phyloP scores from a whole-genome alignment of 129 eudicot species.

The Dittrichia graveolens region DNA sequence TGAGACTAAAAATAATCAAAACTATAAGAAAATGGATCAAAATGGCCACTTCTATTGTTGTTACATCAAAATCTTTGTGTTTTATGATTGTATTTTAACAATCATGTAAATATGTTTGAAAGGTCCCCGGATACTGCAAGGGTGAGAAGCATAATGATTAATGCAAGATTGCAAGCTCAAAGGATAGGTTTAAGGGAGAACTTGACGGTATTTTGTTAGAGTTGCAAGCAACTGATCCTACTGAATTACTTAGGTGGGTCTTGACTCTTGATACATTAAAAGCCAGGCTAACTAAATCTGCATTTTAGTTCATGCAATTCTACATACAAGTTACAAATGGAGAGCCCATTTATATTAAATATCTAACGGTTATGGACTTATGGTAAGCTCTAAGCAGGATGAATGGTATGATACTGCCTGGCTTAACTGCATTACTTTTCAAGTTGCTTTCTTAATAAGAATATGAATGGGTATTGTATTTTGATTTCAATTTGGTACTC shows the following conservation, averaged over 20 bases:
- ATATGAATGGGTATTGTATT: too few relatives aligned
- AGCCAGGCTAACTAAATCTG: conserved; percentile 28
- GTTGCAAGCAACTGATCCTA: conserved; percentile 58
- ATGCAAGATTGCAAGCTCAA: conserved; percentile 76
- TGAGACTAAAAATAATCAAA: too few relatives aligned
- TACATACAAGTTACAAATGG: background rate
- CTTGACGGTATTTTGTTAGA: conserved; percentile 69
- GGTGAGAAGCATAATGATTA: conserved; percentile 72
- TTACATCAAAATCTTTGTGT: background rate
- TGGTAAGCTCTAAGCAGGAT: too few relatives aligned
- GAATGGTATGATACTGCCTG: too few relatives aligned
- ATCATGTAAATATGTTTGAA: background rate
- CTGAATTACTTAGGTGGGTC: conserved; percentile 32
- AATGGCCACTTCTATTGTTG: too few relatives aligned
- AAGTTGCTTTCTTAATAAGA: too few relatives aligned
- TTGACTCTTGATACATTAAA: conserved; percentile 36
- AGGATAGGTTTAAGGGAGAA: conserved; percentile 79
- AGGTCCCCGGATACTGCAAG: conserved; percentile 71
- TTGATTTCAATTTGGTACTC: too few relatives aligned
- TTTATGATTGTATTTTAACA: background rate
- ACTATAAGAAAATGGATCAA: too few relatives aligned
- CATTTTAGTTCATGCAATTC: background rate
- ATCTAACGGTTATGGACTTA: conserved; percentile 24
- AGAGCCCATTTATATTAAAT: conserved; percentile 23
- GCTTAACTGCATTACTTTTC: too few relatives aligned